Evolutionary conservation across 2,329 filamentous ascomycete genomes (phyloP).

Genomic region (Fusarium fujikuroi): DNA sequence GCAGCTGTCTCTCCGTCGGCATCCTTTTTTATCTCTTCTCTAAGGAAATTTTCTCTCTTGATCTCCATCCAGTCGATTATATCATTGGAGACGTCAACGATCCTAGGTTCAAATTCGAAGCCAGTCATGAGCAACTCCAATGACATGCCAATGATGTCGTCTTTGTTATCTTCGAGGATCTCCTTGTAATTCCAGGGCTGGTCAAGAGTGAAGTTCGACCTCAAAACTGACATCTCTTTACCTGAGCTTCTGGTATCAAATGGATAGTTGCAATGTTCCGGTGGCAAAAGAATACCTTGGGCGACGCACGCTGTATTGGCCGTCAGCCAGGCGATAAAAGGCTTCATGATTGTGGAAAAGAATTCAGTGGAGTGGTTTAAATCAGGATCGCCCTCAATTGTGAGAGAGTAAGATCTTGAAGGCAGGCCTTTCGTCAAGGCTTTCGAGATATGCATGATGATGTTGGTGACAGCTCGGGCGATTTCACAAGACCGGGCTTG

Average conservation of each 20-base stretch:
- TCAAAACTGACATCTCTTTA: not conserved
- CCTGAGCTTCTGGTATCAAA: not conserved
- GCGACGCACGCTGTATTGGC: not conserved
- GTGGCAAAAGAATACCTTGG: not conserved
- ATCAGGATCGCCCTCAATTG: slow-evolving; percentile 11
- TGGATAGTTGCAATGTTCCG: not conserved
- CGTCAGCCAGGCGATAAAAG: not conserved
- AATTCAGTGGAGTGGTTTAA: not conserved
- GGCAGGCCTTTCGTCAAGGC: not conserved
- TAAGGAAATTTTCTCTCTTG: not conserved
- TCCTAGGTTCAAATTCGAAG: not conserved
- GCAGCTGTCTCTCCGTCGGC: not conserved
- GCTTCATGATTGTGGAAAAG: not conserved
- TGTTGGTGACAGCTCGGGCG: not conserved
- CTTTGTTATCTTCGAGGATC: not conserved
- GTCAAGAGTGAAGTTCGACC: not conserved
- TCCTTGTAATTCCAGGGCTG: not conserved
- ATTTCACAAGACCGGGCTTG: not conserved
- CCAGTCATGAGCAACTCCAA: fast-evolving
- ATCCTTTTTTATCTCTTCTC: not conserved
- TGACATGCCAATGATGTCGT: not conserved
- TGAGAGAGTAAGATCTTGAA: not conserved
- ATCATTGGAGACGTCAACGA: not conserved
- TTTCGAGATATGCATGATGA: not conserved
- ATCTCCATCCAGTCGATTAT: not conserved